phyloP scores from a whole-genome alignment of 805 yeast genomes.

The Ogataea henricii region DNA sequence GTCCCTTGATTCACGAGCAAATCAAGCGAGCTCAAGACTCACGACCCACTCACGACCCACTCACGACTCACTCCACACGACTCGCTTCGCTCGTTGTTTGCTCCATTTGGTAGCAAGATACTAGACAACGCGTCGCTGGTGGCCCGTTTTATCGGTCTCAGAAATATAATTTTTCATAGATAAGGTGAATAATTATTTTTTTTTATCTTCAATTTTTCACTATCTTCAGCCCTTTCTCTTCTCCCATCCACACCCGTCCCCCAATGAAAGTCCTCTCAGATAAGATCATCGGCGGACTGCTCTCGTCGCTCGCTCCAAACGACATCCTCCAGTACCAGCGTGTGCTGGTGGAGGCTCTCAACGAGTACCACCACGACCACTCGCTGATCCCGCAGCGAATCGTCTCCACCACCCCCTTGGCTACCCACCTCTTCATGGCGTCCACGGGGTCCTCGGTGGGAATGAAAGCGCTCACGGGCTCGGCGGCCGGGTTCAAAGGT shows the following conservation, averaged over 20 bases:
- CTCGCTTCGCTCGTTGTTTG: too few relatives aligned
- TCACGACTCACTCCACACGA: too few relatives aligned
- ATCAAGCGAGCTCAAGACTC: too few relatives aligned
- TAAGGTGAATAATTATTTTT: background rate
- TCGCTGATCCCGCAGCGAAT: slow-evolving; percentile 56
- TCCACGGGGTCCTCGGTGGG: slow-evolving; percentile 59
- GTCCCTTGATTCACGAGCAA: too few relatives aligned
- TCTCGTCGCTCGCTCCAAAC: slow-evolving; percentile 28
- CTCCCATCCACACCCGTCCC: background rate
- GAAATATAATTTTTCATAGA: too few relatives aligned
- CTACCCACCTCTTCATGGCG: slow-evolving; percentile 64
- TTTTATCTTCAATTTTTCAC: background rate
- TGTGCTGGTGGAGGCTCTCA: slow-evolving; percentile 40
- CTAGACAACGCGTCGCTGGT: too few relatives aligned
- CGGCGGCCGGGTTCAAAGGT: slow-evolving; percentile 61
- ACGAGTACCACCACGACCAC: slow-evolving; percentile 44
- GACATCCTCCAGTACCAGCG: slow-evolving; percentile 40
- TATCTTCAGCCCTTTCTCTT: too few relatives aligned
- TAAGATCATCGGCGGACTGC: slow-evolving; percentile 31
- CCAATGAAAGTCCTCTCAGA: slow-evolving; percentile 40
- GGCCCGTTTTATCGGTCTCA: too few relatives aligned
- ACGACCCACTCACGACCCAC: too few relatives aligned
- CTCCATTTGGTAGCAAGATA: too few relatives aligned
- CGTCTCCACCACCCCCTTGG: slow-evolving; percentile 42
- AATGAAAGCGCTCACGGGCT: slow-evolving; percentile 60